These are phyloP conservation scores for Penicillium cataractarum DNA, from an alignment of 495 filamentous ascomycete genomes.

Conservation along the genomic window DNA sequence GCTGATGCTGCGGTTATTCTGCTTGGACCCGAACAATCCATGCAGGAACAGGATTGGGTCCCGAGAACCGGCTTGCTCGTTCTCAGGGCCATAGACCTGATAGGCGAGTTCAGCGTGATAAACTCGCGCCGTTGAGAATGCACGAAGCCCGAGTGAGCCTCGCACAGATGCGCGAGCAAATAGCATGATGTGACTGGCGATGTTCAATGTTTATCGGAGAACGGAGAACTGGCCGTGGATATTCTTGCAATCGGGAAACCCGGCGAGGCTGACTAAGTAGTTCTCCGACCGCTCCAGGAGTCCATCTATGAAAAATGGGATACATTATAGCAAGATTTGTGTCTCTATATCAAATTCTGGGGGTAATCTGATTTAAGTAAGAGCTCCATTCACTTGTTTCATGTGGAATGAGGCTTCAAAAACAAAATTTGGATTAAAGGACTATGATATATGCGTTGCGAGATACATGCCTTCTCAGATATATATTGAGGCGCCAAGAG, in stretches of 20 bases:
- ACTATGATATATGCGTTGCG: too few relatives aligned
- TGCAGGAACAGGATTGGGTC: slow-evolving; percentile 88
- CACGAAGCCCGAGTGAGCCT: slow-evolving; percentile 25
- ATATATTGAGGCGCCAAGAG: too few relatives aligned
- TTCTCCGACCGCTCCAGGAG: not conserved
- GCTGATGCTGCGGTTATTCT: slow-evolving; percentile 94
- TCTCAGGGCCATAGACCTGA: slow-evolving; percentile 48
- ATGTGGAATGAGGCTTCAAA: too few relatives aligned
- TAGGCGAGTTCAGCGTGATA: slow-evolving; percentile 41
- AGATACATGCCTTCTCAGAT: too few relatives aligned
- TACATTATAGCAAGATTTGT: not conserved
- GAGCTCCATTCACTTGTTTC: too few relatives aligned
- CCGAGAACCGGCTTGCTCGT: slow-evolving; percentile 30
- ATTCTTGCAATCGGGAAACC: slow-evolving; percentile 20
- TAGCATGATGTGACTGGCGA: slow-evolving; percentile 18
- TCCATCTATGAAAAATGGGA: not conserved
- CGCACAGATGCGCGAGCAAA: slow-evolving; percentile 26
- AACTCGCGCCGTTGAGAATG: slow-evolving; percentile 42
- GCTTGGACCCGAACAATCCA: slow-evolving; percentile 93
- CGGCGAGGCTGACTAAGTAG: slow-evolving; percentile 19
- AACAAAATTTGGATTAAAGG: too few relatives aligned
- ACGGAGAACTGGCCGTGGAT: slow-evolving; percentile 1
- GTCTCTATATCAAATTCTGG: too few relatives aligned
- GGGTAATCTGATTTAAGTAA: too few relatives aligned
- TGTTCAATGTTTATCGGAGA: slow-evolving; percentile 7